Base-by-base conservation (phyloP, 352 stramenopile species). In the Hyaloperonospora arabidopsidis region DNA sequence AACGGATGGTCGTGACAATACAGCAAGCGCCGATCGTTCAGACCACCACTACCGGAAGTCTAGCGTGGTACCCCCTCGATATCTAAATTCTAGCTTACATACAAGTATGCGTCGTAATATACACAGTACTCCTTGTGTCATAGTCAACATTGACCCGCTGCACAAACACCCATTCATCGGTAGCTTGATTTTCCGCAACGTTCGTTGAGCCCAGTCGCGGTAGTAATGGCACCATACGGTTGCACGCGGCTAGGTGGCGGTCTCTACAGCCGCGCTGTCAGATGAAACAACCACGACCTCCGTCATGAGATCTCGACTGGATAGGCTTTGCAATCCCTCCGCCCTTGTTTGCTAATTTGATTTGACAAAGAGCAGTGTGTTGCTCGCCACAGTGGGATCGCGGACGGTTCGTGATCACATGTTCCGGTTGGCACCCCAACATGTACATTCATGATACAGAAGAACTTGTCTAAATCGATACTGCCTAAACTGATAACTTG, bases 171-270 rank as follows among this genome's bases (percentile, higher is more conserved):
- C 25, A 7, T 7, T 29, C 3, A 7, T 29, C 3, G 25, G 25
- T 29, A 29, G 3, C 3, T 29, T 29, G 25, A 29, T 29, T 29
- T 29, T 3, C 25, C 25, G 25, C 25, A 29, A 29, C 25, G 25
- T 50, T 45, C 36, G 18, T 46, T 47, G 45, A 35, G 22, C 39
- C 18, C 45, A 11, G 25, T 29, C 32, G 14, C 8, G 21, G 32
- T 61, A 57, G 25, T 54, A 50, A 59, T 52, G 51, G 44, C 36
- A 64, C 54, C 57, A 59, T 34, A 38, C 44, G 48, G 41, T 28
- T 38, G 25, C 13, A n/a, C 14, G 23, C 23, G 35, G 29, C 52
- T 52, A 59, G 46, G 46, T 49, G 54, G 54, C 38, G 38, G 54
- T 54, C 54, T 61, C 35, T 45, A 10, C 34, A 22, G 25, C 7